phyloP scores from a whole-genome alignment of 345 rosid genomes.

The Hibiscus mutabilis region DNA sequence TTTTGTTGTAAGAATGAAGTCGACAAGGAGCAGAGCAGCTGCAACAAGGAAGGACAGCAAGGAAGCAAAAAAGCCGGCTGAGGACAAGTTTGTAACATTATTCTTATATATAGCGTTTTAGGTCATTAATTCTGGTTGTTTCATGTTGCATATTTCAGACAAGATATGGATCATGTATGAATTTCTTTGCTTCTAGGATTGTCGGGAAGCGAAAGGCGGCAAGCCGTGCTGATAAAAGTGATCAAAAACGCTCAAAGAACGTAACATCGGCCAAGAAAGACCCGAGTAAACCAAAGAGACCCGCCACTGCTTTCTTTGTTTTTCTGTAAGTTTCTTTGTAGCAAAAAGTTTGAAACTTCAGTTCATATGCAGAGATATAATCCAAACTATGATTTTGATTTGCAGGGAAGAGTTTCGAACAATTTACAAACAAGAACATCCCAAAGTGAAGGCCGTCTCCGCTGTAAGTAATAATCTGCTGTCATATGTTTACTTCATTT shows the following conservation, averaged over 20 bases:
- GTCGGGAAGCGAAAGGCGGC: slow-evolving; percentile 60
- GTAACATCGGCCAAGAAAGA: slow-evolving; percentile 45
- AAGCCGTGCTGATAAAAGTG: slow-evolving; percentile 24
- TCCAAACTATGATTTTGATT: neutral
- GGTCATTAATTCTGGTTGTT: neutral
- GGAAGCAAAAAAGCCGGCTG: slow-evolving; percentile 31
- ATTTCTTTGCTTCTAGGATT: slow-evolving; percentile 28
- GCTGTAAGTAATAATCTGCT: slow-evolving; percentile 29
- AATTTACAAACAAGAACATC: slow-evolving; percentile 43
- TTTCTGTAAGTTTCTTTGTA: slow-evolving; percentile 40
- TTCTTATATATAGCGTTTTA: slow-evolving; percentile 1
- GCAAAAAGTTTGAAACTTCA: neutral
- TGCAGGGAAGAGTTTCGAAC: slow-evolving; percentile 49
- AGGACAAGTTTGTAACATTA: slow-evolving; percentile 27
- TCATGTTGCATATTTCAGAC: neutral
- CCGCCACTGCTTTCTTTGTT: slow-evolving; percentile 72
- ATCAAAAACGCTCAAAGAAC: slow-evolving; percentile 27
- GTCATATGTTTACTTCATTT: neutral
- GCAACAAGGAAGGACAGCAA: slow-evolving; percentile 31
- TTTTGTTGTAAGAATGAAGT: slow-evolving; percentile 27
- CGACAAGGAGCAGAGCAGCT: slow-evolving; percentile 31
- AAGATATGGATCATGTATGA: neutral
- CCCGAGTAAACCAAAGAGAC: slow-evolving; percentile 64
- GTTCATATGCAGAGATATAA: neutral
- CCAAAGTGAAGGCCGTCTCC: slow-evolving; percentile 40